A percentile compares a stretch with the other conserved stretches of the same genome.
phyloP scores from a whole-genome alignment of 2,329 filamentous ascomycete genomes.

The Teratosphaeria gauchensis region DNA sequence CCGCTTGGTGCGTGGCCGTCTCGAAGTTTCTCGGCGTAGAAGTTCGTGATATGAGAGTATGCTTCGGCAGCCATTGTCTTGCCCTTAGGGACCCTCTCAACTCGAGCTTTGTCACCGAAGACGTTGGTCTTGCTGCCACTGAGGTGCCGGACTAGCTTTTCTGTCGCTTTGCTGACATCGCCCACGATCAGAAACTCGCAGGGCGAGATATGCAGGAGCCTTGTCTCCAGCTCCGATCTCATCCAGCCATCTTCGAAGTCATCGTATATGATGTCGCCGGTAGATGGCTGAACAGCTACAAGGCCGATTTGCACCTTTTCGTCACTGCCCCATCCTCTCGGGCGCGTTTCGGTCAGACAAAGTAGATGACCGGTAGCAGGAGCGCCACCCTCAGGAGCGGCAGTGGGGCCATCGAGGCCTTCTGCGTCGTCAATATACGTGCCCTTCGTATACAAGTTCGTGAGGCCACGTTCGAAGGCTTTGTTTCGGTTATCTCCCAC shows the following conservation, averaged over 20 bases:
- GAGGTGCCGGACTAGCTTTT: slow-evolving; percentile 83
- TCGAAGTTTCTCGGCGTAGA: slow-evolving; percentile 82
- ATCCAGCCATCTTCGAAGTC: slow-evolving; percentile 96
- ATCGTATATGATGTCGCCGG: slow-evolving; percentile 92
- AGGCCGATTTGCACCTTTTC: slow-evolving; percentile 90
- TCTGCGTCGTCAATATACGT: slow-evolving; percentile 94
- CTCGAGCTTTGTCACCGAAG: slow-evolving; percentile 79
- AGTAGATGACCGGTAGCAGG: slow-evolving; percentile 75
- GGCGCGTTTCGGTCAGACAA: slow-evolving; percentile 77
- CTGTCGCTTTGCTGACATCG: slow-evolving; percentile 77
- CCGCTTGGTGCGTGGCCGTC: slow-evolving; percentile 23
- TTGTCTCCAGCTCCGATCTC: slow-evolving; percentile 89
- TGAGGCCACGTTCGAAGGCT: slow-evolving; percentile 85
- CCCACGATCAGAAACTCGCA: slow-evolving; percentile 93
- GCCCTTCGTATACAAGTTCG: slow-evolving; percentile 94
- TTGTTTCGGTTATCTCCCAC: slow-evolving; percentile 89
- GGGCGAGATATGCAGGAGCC: slow-evolving; percentile 88
- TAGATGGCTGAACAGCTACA: slow-evolving; percentile 88
- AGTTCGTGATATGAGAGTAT: slow-evolving; percentile 80
- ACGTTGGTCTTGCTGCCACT: slow-evolving; percentile 82
- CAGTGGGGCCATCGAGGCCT: slow-evolving; percentile 53
- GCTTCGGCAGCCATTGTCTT: slow-evolving; percentile 78
- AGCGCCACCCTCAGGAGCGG: slow-evolving; percentile 46
- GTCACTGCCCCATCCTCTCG: slow-evolving; percentile 73
- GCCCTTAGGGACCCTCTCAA: slow-evolving; percentile 66